phyloP scores from a whole-genome alignment of 2,329 filamentous ascomycete genomes.

The Talaromyces piceae region DNA sequence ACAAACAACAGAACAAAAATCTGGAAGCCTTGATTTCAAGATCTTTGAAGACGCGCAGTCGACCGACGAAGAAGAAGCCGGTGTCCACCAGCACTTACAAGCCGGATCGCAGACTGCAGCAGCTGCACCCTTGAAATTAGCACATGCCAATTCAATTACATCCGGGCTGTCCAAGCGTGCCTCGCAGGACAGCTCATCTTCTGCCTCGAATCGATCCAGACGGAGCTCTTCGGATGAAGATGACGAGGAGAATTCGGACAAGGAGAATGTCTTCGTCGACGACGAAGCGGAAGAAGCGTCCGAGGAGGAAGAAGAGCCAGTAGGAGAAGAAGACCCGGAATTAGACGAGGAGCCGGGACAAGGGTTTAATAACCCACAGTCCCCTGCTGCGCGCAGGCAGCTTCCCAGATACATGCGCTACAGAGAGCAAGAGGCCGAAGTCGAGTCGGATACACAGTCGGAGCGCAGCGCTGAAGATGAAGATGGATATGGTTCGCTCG shows the following conservation, averaged over 20 bases:
- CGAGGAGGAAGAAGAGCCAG: slow-evolving; percentile 12
- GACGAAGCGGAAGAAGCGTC: slow-evolving; percentile 12
- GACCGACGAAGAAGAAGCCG: slow-evolving; percentile 5
- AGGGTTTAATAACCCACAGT: slow-evolving; percentile 7
- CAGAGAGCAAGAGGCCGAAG: slow-evolving; percentile 7
- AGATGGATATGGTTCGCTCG: slow-evolving; percentile 31
- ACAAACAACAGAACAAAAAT: background rate
- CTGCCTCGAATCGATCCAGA: slow-evolving; percentile 16
- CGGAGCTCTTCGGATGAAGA: slow-evolving; percentile 16
- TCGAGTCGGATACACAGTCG: slow-evolving; percentile 17
- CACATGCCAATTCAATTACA: slow-evolving; percentile 11
- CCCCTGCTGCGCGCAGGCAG: background rate
- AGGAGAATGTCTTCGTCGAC: slow-evolving; percentile 12
- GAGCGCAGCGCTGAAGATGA: slow-evolving; percentile 17
- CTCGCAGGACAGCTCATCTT: slow-evolving; percentile 7
- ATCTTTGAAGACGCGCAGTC: slow-evolving; percentile 12
- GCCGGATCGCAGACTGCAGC: background rate
- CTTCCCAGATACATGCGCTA: slow-evolving; percentile 6
- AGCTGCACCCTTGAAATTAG: slow-evolving; percentile 7
- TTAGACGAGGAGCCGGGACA: background rate
- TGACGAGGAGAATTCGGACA: slow-evolving; percentile 14
- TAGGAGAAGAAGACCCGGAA: slow-evolving; percentile 2
- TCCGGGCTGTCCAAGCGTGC: slow-evolving; percentile 8
- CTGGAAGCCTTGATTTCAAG: slow-evolving; percentile 4
- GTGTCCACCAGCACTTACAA: background rate